Evolutionary conservation across 768 basidiomycete species (phyloP).

Genomic region (Chalciporus sphaerocephalus): DNA sequence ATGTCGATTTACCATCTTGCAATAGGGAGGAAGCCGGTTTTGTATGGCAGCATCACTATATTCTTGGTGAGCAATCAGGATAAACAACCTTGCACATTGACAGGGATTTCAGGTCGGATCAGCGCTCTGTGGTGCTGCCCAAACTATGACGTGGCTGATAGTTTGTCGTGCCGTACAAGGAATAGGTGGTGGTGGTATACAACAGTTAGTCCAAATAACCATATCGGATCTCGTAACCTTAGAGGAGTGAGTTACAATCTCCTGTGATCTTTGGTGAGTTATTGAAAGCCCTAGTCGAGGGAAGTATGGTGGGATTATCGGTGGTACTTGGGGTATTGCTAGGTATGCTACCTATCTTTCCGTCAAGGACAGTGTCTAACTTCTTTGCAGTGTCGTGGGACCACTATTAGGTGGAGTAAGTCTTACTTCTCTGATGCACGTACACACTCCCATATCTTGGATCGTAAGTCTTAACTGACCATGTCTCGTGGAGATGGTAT

Average conservation of each 20-base stretch:
- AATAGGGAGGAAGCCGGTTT: slow-evolving; percentile 38
- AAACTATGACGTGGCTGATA: slow-evolving; percentile 42
- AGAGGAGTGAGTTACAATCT: slow-evolving; percentile 24
- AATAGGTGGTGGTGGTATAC: slow-evolving; percentile 39
- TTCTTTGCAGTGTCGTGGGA: slow-evolving; percentile 34
- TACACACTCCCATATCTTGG: neutral
- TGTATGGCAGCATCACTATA: slow-evolving; percentile 33
- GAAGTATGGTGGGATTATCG: slow-evolving; percentile 35
- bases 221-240: slow-evolving; percentile 38
- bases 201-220: slow-evolving; percentile 35
- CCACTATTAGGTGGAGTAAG: slow-evolving; percentile 40
- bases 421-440: neutral
- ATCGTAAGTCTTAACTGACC: slow-evolving; percentile 32
- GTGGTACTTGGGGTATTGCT: slow-evolving; percentile 40
- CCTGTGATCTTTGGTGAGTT: neutral
- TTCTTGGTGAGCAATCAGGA: slow-evolving; percentile 31
- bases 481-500: slow-evolving; percentile 39
- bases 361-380: neutral
- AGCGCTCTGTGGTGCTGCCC: slow-evolving; percentile 41
- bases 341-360: slow-evolving; percentile 19
- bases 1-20: neutral
- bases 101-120: slow-evolving; percentile 30
- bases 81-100: neutral
- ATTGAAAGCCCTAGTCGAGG: slow-evolving; percentile 30
- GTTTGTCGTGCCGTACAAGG: slow-evolving; percentile 40